A percentile compares a stretch with the other conserved stretches of the same genome.
Conservation (phyloP, 2,329 filamentous ascomycete genomes). For the Aspergillus clavatus region DNA sequence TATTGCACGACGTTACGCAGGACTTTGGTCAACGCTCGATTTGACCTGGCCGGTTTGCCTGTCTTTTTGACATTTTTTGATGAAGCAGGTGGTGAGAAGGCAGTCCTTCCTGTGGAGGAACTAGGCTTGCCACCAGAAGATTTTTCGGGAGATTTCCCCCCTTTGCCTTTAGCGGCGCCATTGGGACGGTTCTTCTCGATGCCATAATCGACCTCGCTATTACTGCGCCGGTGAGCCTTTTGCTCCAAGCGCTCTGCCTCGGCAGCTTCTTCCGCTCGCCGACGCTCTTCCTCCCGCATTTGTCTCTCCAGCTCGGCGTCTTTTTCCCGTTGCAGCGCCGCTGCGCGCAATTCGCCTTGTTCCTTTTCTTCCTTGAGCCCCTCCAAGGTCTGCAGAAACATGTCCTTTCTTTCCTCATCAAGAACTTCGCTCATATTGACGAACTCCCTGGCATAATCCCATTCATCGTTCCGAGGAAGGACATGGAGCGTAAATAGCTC, state of each 20-base stretch:
- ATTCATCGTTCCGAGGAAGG: constrained; percentile 87
- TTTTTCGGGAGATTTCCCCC: constrained; percentile 27
- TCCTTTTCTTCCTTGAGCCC: constrained; percentile 78
- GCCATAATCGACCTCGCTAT: constrained; percentile 64
- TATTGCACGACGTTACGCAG: constrained; percentile 49
- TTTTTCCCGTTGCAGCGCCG: constrained; percentile 58
- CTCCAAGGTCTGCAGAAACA: constrained; percentile 80
- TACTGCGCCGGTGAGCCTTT: constrained; percentile 49
- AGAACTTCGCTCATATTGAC: constrained; percentile 80
- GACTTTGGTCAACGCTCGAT: constrained; percentile 41
- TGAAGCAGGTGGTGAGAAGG: constrained; percentile 28
- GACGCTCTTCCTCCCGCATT: constrained; percentile 41
- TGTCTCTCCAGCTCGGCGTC: constrained; percentile 51
- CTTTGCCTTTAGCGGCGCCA: constrained; percentile 25
- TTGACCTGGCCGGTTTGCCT: constrained; percentile 35
- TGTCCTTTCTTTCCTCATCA: constrained; percentile 85
- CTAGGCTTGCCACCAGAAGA: constrained; percentile 18
- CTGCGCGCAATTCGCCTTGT: constrained; percentile 60
- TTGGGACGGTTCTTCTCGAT: constrained; percentile 54
- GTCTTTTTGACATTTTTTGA: constrained; percentile 39
- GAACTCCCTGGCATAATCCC: constrained; percentile 92
- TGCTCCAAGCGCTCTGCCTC: constrained; percentile 38
- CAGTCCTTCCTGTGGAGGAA: constrained; percentile 26
- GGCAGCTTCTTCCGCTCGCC: constrained; percentile 32
- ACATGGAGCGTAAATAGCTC: constrained; percentile 95